These are phyloP conservation scores for Grifola frondosa DNA, from an alignment of 1,284 basidiomycete species.

Conservation along the genomic window DNA sequence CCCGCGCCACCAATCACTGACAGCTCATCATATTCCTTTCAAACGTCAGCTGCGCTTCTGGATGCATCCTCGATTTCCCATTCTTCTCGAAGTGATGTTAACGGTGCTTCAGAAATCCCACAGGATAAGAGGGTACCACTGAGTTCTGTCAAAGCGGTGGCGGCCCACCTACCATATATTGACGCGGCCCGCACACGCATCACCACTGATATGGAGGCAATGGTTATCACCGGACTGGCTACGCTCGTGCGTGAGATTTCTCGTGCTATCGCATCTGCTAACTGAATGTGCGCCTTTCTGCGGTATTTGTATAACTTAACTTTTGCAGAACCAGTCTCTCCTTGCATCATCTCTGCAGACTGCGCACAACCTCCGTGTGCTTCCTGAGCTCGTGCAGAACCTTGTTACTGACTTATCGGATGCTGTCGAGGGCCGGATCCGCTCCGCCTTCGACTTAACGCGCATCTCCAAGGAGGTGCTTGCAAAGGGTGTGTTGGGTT, in stretches of 20 bases:
- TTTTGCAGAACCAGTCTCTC: slow-evolving; percentile 76
- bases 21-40: background rate
- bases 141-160: slow-evolving; percentile 68
- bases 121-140: slow-evolving; percentile 40
- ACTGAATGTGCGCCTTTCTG: background rate
- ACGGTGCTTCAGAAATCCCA: background rate
- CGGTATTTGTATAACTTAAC: slow-evolving; percentile 2
- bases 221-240: slow-evolving; percentile 77
- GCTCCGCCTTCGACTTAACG: slow-evolving; percentile 81
- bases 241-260: slow-evolving; percentile 62
- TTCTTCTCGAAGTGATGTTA: background rate
- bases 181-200: slow-evolving; percentile 69
- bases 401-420: slow-evolving; percentile 82
- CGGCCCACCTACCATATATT: slow-evolving; percentile 68
- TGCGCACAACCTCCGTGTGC: slow-evolving; percentile 85
- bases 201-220: slow-evolving; percentile 82
- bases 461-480: slow-evolving; percentile 82
- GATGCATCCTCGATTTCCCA: slow-evolving; percentile 11
- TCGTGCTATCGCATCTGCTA: background rate
- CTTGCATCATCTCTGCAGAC: slow-evolving; percentile 92
- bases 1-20: no score
- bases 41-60: slow-evolving; percentile 15
- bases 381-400: slow-evolving; percentile 81
- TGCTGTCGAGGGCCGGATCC: slow-evolving; percentile 80
- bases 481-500: slow-evolving; percentile 58